Evolutionary conservation across 164 flowering plant species (phyloP), one percentile per base, ranked within the genome.

Genomic region (Annona squamosa): DNA sequence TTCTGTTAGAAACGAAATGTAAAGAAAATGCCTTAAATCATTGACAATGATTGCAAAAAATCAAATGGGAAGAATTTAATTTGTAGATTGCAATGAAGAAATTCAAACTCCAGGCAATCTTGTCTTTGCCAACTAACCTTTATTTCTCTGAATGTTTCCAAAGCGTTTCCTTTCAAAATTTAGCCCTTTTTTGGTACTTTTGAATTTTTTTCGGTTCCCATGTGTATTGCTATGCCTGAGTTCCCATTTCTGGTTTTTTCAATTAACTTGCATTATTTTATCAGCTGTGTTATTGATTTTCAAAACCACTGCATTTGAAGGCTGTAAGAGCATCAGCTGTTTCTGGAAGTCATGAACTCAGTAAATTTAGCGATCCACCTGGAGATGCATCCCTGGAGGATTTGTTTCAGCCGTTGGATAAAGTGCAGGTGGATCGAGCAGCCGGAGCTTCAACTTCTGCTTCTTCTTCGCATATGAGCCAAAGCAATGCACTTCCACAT

Each of bases 311-410:
- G 67, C 62, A 75, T 79, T 74, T 75, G 74, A 77, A 93, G 97
- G 89, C 80, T 82, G 72, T 82, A 26, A 90, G 83, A 82, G 71
- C 82, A 72, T 80, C 87, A 18, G 71, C 72, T 48, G 70, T 74
- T 75, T 76, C 83, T 68, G 84, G 83, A 64, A 86, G 80, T 68
- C 84, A 85, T 83, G 97, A 87, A 74, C 83, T 96, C 17, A 91
- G 91, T 86, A 92, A 79, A 85, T 96, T 93, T 78, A 96, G 98
- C 86, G 99, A 96, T 75, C 75, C 91, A 66, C 97, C 98, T 44
- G 93, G 94, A 75, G 99, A 93, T 90, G 92, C 98, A 76, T 92
- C 91, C 74, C 80, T 96, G 82, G 98, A 96, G 70, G 99, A 96
- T 84, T 81, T 96, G 73, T 96, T 96, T 83, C 99, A 83, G 76